Evolutionary conservation across 306 rosid species (phyloP), one percentile per base, ranked within the genome.

Genomic region (Prunus davidiana): DNA sequence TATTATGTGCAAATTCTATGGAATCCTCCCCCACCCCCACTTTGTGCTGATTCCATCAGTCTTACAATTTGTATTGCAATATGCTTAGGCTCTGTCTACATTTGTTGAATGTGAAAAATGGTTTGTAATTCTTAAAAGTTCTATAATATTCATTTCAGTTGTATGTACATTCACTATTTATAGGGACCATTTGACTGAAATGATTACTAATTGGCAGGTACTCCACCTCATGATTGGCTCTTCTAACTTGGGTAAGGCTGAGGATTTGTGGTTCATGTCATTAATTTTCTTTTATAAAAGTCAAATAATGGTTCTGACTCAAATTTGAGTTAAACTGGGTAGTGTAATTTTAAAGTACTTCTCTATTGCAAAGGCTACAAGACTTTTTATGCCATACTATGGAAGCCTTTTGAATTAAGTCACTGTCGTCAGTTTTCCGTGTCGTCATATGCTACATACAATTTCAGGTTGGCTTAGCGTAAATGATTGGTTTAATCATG

Each of bases 161-260:
- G 8, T 32, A 46, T 75, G 47, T 20, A 41, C 24, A 65, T 49
- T 27, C 45, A 60, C 81, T 25, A 51, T 67, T 61, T 5, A 66
- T 52, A 38, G 41, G 15, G 69, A 34, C 38, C 49, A 43, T 70
- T 61, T 83, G 67, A 78, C 65, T 12, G 69, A 55, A 27, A 34
- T 75, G 68, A 5, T 62, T 67, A 52, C 52, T 51, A 73, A 61
- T 79, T 56, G 84, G 87, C 89, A 90, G 96, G 96, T 84, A 43
- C 87, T 90, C 50, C 93, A 88, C 82, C 78, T 90, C 73, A 76
- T 90, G 91, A 65, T 90, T 20, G 87, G 88, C 75, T 76, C 87
- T 76, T 88, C 93, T 80, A 90, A 83, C 86, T 78, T 82, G 67
- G 96, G 96, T 90, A 88, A 32, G 87, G 82, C 50, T 74, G 74